A percentile compares a stretch with the other conserved stretches of the same genome.
Evolutionary conservation across 75 land plant genomes (phyloP).

Genomic region (Picea sitchensis): DNA sequence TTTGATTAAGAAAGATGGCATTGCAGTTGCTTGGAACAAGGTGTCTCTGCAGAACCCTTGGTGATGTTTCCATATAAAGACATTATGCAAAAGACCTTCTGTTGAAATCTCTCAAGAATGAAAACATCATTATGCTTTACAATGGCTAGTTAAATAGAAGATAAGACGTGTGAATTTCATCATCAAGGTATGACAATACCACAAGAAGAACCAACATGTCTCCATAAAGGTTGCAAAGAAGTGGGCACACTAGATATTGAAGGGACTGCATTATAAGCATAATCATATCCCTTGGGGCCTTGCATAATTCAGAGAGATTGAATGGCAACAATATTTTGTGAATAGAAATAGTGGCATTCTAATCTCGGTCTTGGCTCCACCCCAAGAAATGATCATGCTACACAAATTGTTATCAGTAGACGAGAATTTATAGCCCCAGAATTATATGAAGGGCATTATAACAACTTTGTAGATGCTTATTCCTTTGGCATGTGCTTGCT

Average conservation of each 20-base stretch:
- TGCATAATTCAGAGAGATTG: constrained; percentile 81
- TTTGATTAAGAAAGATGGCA: constrained; percentile 71
- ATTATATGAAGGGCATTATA: constrained; percentile 73
- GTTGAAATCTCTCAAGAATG: constrained; percentile 34
- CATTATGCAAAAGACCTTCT: constrained; percentile 46
- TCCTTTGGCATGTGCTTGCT: constrained; percentile 84
- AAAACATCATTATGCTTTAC: constrained; percentile 50
- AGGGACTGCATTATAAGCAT: constrained; percentile 67
- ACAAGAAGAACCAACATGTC: constrained; percentile 63
- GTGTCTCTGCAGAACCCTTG: constrained; percentile 33
- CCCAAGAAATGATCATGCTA: constrained; percentile 38
- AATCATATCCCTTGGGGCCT: constrained; percentile 64
- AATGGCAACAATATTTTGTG: constrained; percentile 81
- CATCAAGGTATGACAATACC: constrained; percentile 70
- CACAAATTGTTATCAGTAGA: constrained; percentile 65
- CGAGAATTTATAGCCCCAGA: constrained; percentile 88
- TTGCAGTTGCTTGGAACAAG: constrained; percentile 85
- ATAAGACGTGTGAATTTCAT: constrained; percentile 57
- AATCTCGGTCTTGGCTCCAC: constrained; percentile 60
- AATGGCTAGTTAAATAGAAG: constrained; percentile 47
- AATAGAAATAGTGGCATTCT: constrained; percentile 72
- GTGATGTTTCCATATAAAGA: constrained; percentile 32
- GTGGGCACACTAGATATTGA: constrained; percentile 65
- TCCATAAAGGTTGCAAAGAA: constrained; percentile 66
- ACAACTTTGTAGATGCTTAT: constrained; percentile 72